Evolutionary conservation across 2,329 filamentous ascomycete species (phyloP), one percentile per base, ranked within the genome.

Genomic region (Apiospora rasikravindrae): DNA sequence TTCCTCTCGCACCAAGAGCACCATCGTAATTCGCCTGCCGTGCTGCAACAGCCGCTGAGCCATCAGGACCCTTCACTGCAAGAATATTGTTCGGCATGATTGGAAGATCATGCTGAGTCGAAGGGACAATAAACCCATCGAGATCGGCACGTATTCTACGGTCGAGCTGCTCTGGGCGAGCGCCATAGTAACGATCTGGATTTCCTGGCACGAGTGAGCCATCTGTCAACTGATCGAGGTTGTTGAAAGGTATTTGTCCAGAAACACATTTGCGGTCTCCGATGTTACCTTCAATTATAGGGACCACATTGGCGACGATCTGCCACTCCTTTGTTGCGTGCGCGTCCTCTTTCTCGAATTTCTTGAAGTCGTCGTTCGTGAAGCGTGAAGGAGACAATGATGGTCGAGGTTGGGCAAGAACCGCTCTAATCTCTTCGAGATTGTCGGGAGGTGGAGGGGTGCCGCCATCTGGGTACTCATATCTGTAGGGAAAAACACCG

Each of bases 161-260:
- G 40, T 76, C 71, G 14, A 82, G 74, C 69, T 81, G 75, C 73
- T 78, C 78, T 44, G 77, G 77, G 24, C 74, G 75, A 37, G 77
- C 74, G 19, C 80, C 77, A 72, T 81, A 77, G 73, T 80, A 81
- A 70, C 77, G 70, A 73, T 81, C 79, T 53, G 77, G 79, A 69
- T 80, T 81, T 29, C 69, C 74, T 14, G 72, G 57, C n/a, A 73
- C 67, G 24, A 77, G 67, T 13, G 71, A 71, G 53, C 57, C 40
- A 33, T 71, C 26, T 6, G 45, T 71, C n/a, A 67, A 33, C 2
- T 24, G 45, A 42, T 67, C 51, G 26, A 71, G 51, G 51, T 71
- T 67, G 7, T 26, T 67, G 14, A 71, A 71, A 29, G 64, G 47
- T 29, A 71, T 47, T 67, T 49, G 42, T 67, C 70, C 57, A 10